Base-by-base conservation (phyloP, 768 basidiomycete species). In the Fomitopsis pulvina region DNA sequence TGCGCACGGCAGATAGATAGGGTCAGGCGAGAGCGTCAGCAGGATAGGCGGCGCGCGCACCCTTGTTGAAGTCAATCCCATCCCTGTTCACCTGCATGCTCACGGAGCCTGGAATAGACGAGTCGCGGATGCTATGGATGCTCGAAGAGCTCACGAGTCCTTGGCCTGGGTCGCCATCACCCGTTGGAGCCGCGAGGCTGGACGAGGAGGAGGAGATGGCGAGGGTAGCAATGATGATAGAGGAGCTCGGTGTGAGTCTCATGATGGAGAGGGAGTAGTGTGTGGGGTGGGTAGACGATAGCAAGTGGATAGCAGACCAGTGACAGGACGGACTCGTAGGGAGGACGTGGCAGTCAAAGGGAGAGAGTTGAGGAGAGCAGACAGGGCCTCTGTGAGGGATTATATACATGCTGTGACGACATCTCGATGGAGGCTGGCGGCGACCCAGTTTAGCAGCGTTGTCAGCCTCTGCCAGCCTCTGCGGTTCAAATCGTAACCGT, bases 191-290 rank as follows among this genome's bases (percentile, higher is more conserved):
- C 2, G 66, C 66, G 39, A 68, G 49, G 29, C 53, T 53, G 26
- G 58, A 56, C 1, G 64, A 53, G n/a, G 66, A 64, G 0, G 65
- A 62, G 3, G 61, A 57, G 29, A 59, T 51, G 16, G 64, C 66
- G 41, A 68, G 57, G 16, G 63, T 56, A 7, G 64, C 65, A 34
- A 68, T 51, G 47, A 68, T 14, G 38, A 68, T 37, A n/a, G 66
- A 67, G 40, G 66, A 66, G 58, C 65, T 64, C 34, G 63, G 48
- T 2, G 63, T 57, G 44, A 66, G 41, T 48, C 54, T 63, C 66
- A 68, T 68, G 52, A 37, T 49, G n/a, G n/a, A n/a, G n/a, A 53
- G 46, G 34, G 30, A 51, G 45, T 44, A 16, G 48, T 18, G 40
- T 52, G 57, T 51, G 47, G 18, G 26, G 30, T 25, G 18, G 45